Evolutionary conservation across 1,284 basidiomycete genomes (phyloP), one percentile per base, ranked within the genome.

Genomic region (Cryptococcus jaspeensis): DNA sequence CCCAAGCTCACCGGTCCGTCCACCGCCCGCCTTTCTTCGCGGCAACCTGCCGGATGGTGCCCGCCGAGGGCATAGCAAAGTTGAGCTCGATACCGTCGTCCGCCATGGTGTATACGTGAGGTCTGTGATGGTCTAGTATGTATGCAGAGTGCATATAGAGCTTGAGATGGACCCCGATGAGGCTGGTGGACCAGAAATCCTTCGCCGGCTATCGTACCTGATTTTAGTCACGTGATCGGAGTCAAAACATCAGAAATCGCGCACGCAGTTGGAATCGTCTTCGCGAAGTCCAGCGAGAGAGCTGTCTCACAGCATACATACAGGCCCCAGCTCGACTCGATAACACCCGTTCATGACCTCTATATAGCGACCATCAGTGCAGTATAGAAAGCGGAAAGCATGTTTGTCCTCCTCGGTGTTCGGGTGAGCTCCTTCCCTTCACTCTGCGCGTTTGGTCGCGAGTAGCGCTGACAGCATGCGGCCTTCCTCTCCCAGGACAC

Each of bases 11-110:
- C 90, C 89, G 83, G 66, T 93, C 90, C 13, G 88, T 91, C 89
- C 90, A 92, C 74, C 88, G 80, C 6, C 89, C 88, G 25, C 87
- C 86, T 70, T 88, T 90, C 67, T 85, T 70, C 25, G 70, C 58
- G 8, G 57, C 62, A 3, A 64, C 59, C 52, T 66, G 64, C 28
- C 65, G 55, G 28, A 53, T 45, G 6, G 47, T 58, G 2, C 56
- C 63, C 1, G 50, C 44, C 2, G 69, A 44, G 2, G 73, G 57
- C 0, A 53, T 43, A 5, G 77, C 73, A 48, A 78, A 73, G 65
- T 78, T 78, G 61, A 79, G 72, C 63, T 77, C 73, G 42, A 78
- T 72, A 41, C 73, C 72, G 66, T 69, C 70, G 65, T 79, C 77
- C 68, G 73, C 73, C 72, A 74, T 75, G 20, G 40, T 60, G 40